Evolutionary conservation across 371 early-diverging fungal genomes (phyloP).

Genomic region (Batkoa obscura): DNA sequence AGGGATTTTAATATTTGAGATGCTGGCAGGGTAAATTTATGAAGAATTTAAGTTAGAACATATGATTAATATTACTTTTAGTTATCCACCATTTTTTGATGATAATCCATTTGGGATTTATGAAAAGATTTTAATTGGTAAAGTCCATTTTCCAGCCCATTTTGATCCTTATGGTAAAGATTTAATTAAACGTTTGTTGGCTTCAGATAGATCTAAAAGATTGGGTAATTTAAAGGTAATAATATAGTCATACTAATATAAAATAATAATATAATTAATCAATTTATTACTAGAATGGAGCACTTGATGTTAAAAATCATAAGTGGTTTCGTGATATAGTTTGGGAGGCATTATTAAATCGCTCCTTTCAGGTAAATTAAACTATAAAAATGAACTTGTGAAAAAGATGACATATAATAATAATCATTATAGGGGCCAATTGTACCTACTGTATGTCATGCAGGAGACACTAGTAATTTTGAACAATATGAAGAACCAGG

Average conservation of each 20-base stretch:
- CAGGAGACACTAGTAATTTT: constrained; percentile 46
- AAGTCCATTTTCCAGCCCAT: constrained; percentile 74
- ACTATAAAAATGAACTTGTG: constrained; percentile 18
- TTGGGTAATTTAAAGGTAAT: constrained; percentile 71
- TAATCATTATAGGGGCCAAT: constrained; percentile 24
- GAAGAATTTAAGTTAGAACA: not conserved
- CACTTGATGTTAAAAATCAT: constrained; percentile 65
- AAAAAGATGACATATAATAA: too few species aligned
- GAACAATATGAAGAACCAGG: constrained; percentile 27
- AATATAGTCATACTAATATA: not conserved
- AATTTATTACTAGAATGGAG: constrained; percentile 45
- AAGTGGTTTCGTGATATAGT: constrained; percentile 72
- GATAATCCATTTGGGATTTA: constrained; percentile 82
- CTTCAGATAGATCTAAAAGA: constrained; percentile 77
- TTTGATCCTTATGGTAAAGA: constrained; percentile 82
- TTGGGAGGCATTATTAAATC: constrained; percentile 56
- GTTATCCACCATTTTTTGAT: constrained; percentile 92
- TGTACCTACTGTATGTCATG: constrained; percentile 32
- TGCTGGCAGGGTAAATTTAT: constrained; percentile 49
- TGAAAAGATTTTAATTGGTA: constrained; percentile 82
- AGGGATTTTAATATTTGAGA: constrained; percentile 93
- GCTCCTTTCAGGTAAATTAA: constrained; percentile 27
- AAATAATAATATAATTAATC: constrained; percentile 9
- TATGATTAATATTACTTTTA: constrained; percentile 7
- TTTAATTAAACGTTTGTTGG: constrained; percentile 74